Conservation (phyloP, 1,284 basidiomycete species). For the Cutaneotrichosporon cutaneum region DNA sequence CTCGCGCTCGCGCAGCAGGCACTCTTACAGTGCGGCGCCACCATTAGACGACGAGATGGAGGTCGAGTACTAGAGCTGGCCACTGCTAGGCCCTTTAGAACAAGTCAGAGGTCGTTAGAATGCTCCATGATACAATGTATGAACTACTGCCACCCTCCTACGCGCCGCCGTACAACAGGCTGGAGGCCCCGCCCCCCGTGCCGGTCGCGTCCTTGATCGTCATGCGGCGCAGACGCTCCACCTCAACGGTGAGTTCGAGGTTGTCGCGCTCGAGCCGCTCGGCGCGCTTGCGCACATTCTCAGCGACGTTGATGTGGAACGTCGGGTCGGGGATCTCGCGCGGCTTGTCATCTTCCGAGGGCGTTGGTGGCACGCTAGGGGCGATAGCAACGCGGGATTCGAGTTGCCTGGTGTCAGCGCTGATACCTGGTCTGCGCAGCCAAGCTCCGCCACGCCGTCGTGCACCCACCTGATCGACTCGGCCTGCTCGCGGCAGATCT, state of each 20-base stretch:
- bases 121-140: constrained; percentile 8
- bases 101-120: not conserved
- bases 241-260: constrained; percentile 29
- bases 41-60: constrained; percentile 25
- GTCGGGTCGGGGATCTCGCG: constrained; percentile 9
- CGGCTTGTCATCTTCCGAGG: not conserved
- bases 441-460: not conserved
- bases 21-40: constrained; percentile 4
- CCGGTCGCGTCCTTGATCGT: constrained; percentile 9
- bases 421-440: too few relatives aligned
- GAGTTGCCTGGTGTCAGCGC: constrained; percentile 10
- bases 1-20: not conserved
- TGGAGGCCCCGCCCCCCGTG: not conserved
- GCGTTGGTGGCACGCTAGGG: not conserved
- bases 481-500: constrained; percentile 26
- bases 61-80: constrained; percentile 27
- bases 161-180: constrained; percentile 2
- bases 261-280: constrained; percentile 41
- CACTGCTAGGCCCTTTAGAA: too few relatives aligned
- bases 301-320: constrained; percentile 32
- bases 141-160: not conserved
- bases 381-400: constrained; percentile 12
- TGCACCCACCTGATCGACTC: constrained; percentile 22
- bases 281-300: constrained; percentile 26
- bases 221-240: constrained; percentile 22